Conservation (phyloP, 73 alveolate species). For the Paramecium tetraurelia region DNA sequence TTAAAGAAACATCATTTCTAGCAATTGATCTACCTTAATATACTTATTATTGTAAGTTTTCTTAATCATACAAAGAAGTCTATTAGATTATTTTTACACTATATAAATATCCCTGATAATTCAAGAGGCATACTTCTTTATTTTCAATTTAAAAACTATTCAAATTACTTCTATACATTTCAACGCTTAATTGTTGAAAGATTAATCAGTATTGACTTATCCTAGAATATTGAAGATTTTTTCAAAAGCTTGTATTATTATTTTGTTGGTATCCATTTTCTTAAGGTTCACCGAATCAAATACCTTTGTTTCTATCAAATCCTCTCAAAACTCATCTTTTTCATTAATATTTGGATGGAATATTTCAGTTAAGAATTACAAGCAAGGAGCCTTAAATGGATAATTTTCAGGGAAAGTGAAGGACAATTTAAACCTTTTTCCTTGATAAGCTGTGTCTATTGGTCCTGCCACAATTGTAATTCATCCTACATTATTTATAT, state of each 20-base stretch:
- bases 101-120: background rate
- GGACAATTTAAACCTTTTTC: conserved; percentile 61
- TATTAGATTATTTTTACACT: background rate
- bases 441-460: conserved; percentile 55
- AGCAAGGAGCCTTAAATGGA: conserved; percentile 66
- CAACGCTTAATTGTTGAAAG: conserved; percentile 44
- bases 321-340: conserved; percentile 59
- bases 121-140: background rate
- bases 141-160: background rate
- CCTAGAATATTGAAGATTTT: conserved; percentile 43
- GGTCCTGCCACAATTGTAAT: conserved; percentile 57
- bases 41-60: background rate
- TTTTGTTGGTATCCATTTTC: no score
- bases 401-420: conserved; percentile 62
- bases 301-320: conserved; percentile 38
- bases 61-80: background rate
- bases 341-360: conserved; percentile 66
- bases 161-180: conserved; percentile 42
- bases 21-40: background rate
- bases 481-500: conserved; percentile 2
- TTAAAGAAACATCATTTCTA: background rate
- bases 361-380: conserved; percentile 52
- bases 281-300: no score
- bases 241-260: no score
- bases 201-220: conserved; percentile 3